Evolutionary conservation across 2,329 filamentous ascomycete species (phyloP).

Genomic region (Dactylonectria macrodidyma): DNA sequence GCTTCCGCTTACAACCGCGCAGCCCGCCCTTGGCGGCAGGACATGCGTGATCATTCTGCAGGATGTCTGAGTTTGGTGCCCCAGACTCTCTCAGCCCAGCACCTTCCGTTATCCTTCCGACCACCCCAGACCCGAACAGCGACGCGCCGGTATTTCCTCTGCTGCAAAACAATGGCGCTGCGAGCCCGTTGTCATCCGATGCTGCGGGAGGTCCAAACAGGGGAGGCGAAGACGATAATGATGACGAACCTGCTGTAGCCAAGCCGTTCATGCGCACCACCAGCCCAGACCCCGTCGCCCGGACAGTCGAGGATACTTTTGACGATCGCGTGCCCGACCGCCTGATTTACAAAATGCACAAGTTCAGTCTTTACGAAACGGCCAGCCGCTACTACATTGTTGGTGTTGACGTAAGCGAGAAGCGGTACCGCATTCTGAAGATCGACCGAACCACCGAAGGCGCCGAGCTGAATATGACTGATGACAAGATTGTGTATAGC

Average conservation of each 20-base stretch:
- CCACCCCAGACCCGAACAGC: constrained; percentile 35
- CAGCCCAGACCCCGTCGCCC: constrained; percentile 63
- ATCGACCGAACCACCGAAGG: constrained; percentile 90
- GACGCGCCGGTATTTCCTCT: constrained; percentile 53
- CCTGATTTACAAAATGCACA: constrained; percentile 83
- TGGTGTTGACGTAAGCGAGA: constrained; percentile 91
- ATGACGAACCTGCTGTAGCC: constrained; percentile 71
- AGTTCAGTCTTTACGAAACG: constrained; percentile 98
- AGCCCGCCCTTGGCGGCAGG: constrained; percentile 23
- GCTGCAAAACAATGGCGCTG: constrained; percentile 55
- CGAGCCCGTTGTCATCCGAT: constrained; percentile 46
- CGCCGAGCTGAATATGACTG: constrained; percentile 84
- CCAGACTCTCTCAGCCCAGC: constrained; percentile 42
- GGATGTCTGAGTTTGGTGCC: constrained; percentile 46
- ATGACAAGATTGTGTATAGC: constrained; percentile 96
- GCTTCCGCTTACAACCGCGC: background rate
- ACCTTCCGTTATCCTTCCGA: constrained; percentile 33
- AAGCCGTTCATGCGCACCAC: constrained; percentile 70
- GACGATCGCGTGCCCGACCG: constrained; percentile 55
- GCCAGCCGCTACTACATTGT: constrained; percentile 94
- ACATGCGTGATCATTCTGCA: constrained; percentile 31
- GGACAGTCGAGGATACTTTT: constrained; percentile 48
- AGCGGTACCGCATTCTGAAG: constrained; percentile 91
- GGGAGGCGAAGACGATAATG: constrained; percentile 65
- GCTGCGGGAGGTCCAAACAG: constrained; percentile 41